phyloP scores from a whole-genome alignment of 306 rosid genomes.

The Prinsepia uniflora region DNA sequence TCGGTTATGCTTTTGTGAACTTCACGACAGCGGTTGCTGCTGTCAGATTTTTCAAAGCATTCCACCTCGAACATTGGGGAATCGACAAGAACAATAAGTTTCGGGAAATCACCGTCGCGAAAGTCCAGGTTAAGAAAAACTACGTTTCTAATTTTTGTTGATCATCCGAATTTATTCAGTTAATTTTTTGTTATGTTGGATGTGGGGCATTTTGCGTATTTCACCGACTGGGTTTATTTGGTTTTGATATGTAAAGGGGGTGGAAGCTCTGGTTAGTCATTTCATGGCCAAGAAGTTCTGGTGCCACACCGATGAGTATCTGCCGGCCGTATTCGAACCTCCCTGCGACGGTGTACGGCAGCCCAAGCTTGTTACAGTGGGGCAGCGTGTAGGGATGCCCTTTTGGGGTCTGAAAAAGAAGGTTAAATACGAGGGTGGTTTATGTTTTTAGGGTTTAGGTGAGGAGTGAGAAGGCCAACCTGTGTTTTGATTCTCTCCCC shows the following conservation, averaged over 20 bases:
- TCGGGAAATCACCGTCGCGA: neutral
- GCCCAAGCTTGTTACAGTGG: neutral
- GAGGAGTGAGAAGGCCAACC: neutral
- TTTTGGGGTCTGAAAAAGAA: neutral
- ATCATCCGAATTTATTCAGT: neutral
- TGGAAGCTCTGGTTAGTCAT: neutral
- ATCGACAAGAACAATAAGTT: neutral
- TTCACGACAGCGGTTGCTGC: neutral
- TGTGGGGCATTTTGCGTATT: neutral
- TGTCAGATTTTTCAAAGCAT: neutral
- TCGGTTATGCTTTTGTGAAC: constrained; percentile 7
- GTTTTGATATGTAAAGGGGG: neutral
- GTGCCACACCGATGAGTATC: neutral
- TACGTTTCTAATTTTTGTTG: neutral
- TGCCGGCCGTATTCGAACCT: neutral
- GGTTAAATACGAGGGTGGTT: too few species aligned
- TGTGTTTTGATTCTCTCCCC: constrained; percentile 1
- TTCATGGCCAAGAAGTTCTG: neutral
- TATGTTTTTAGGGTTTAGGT: too few species aligned
- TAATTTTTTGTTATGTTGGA: too few species aligned
- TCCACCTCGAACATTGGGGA: neutral
- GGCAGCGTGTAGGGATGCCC: neutral
- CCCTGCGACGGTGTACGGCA: neutral
- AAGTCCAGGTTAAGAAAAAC: neutral
- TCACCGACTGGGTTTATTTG: neutral